phyloP scores from a whole-genome alignment of 2,329 filamentous ascomycete genomes.

The Colletotrichum tanaceti region DNA sequence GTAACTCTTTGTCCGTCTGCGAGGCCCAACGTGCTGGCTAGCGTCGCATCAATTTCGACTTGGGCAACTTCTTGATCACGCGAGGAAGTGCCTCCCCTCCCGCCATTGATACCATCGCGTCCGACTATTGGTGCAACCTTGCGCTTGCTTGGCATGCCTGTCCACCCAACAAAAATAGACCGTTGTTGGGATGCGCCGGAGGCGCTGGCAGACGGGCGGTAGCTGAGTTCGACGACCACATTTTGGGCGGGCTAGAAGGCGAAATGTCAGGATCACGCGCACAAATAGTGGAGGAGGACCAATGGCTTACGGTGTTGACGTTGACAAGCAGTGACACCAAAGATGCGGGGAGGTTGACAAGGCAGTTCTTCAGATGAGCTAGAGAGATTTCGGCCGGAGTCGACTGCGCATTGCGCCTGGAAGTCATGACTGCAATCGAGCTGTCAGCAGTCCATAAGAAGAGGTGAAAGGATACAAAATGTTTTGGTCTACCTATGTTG shows the following conservation, averaged over 20 bases:
- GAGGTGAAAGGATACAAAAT: slow-evolving; percentile 8
- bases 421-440: slow-evolving; percentile 54
- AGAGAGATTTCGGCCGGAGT: slow-evolving; percentile 86
- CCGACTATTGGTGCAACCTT: slow-evolving; percentile 78
- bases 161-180: slow-evolving; percentile 94
- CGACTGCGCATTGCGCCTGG: slow-evolving; percentile 68
- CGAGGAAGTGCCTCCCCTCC: slow-evolving; percentile 63
- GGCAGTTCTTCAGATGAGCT: slow-evolving; percentile 89
- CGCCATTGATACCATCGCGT: slow-evolving; percentile 76
- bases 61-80: slow-evolving; percentile 81
- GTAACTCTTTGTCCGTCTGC: slow-evolving; percentile 83
- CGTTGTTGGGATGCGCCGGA: slow-evolving; percentile 64
- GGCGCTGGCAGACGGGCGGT: slow-evolving; percentile 62
- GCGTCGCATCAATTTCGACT: slow-evolving; percentile 88
- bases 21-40: slow-evolving; percentile 81
- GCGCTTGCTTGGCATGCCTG: slow-evolving; percentile 95
- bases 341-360: slow-evolving; percentile 90
- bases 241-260: slow-evolving; percentile 83
- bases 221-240: slow-evolving; percentile 92
- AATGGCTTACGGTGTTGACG: slow-evolving; percentile 81
- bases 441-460: slow-evolving; percentile 17
- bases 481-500: neutral
- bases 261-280: neutral
- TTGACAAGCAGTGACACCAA: slow-evolving; percentile 88
- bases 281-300: slow-evolving; percentile 14